Evolutionary conservation across 148 eudicot genomes (phyloP), one percentile per base, ranked within the genome.

Genomic region (Bassia scoparia): DNA sequence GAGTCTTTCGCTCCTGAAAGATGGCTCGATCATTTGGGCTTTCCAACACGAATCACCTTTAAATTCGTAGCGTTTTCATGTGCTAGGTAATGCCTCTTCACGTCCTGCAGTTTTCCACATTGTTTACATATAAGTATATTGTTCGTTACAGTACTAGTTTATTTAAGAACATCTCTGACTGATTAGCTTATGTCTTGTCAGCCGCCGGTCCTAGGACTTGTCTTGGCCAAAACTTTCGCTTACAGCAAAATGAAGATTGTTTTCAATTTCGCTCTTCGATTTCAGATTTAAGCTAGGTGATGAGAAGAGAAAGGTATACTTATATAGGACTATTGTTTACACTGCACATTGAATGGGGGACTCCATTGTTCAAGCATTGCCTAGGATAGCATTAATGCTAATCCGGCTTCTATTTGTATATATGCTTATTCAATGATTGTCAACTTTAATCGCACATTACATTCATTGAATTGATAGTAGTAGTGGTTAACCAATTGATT

Each of bases 231-330:
- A 92, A 92, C 53, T 89, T n/a, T 92, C 17, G 95, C 95, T 46
- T 89, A 89, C 69, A 86, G 89, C 26, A 95, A 92, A 13, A 92
- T 92, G 92, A 92, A 89, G 87, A 92, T 86, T 26, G 76, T 87
- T 49, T n/a, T 79, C 90, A 46, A 75, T 83, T 0, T 83, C 88
- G 31, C 84, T 43, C 67, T 89, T 43, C 67, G 58, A 44, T 73
- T 89, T 91, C 73, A 71, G 81, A 65, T 91, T 87, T 82, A 84
- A 77, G 64, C 67, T 91, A 61, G 84, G 82, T 0, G 84, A 86
- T 70, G 89, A 84, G 23, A 65, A 38, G 4, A 71, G 78, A 53
- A 70, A 12, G n/a, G 89, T 89, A n/a, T 65, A 88, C 88, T 41
- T n/a, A n/a, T 92, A 88, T 24, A 82, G 83, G 69, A 85, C 90